Percentiles rank a stretch among this genome's conserved stretches.
These are phyloP conservation scores for Camelina neglecta DNA, from an alignment of 345 rosid species.

Conservation along the genomic window DNA sequence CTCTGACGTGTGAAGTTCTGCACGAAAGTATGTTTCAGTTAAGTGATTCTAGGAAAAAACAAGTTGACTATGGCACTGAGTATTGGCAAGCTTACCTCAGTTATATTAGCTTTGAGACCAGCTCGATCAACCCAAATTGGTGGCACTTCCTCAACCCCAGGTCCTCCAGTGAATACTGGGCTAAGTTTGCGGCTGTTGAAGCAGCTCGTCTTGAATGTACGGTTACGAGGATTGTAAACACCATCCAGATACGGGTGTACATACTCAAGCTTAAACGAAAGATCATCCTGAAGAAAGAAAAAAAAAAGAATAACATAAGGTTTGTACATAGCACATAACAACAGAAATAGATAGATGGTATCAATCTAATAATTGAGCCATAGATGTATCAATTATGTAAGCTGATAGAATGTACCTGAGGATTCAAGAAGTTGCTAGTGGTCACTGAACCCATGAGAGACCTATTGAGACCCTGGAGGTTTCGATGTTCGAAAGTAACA, in stretches of 20 bases:
- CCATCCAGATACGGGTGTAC: conserved; percentile 98
- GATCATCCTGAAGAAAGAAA: conserved; percentile 74
- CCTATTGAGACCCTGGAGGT: conserved; percentile 88
- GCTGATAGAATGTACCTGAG: conserved; percentile 60
- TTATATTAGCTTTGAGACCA: conserved; percentile 90
- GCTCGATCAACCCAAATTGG: conserved; percentile 99
- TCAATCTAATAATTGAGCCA: background rate
- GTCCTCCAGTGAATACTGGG: conserved; percentile 99
- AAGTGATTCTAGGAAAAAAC: background rate
- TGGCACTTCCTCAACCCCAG: conserved; percentile 97
- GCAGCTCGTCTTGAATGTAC: conserved; percentile 86
- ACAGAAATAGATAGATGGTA: conserved; percentile 1
- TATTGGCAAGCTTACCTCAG: conserved; percentile 66
- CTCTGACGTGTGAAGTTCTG: conserved; percentile 99
- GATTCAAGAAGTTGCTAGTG: conserved; percentile 93
- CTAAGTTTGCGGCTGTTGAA: conserved; percentile 96
- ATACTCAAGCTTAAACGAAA: conserved; percentile 96
- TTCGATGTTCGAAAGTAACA: conserved; percentile 94
- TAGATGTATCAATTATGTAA: background rate
- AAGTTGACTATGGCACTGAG: conserved; percentile 8
- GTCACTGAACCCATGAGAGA: conserved; percentile 94
- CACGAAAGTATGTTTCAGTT: conserved; percentile 11
- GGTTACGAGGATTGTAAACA: conserved; percentile 74
- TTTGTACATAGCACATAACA: background rate
- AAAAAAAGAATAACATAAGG: background rate